phyloP scores from a whole-genome alignment of 257 asterid species.

The Capsicum baccatum region DNA sequence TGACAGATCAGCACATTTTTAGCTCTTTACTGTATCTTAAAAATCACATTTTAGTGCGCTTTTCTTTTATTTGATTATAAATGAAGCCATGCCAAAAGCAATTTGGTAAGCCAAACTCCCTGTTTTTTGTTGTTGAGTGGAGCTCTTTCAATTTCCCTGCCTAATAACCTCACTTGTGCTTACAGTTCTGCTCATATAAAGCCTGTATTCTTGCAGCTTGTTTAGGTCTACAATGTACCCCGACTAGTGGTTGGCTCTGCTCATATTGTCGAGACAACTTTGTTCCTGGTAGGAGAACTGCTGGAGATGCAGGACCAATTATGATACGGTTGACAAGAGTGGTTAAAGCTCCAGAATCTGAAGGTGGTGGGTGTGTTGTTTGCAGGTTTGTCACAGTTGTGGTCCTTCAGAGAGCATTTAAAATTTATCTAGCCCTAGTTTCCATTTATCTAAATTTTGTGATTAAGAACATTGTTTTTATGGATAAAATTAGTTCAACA shows the following conservation, averaged over 20 bases:
- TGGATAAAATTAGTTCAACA: background rate
- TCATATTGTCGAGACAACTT: constrained; percentile 74
- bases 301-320: constrained; percentile 68
- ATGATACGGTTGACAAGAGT: constrained; percentile 79
- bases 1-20: background rate
- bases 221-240: constrained; percentile 64
- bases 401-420: constrained; percentile 14
- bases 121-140: constrained; percentile 3
- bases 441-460: background rate
- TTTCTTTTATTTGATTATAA: background rate
- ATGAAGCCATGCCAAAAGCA: constrained; percentile 9
- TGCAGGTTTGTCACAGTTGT: constrained; percentile 73
- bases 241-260: constrained; percentile 75
- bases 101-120: background rate
- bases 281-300: constrained; percentile 63
- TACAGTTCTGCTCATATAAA: constrained; percentile 13
- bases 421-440: constrained; percentile 8
- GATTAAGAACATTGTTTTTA: background rate
- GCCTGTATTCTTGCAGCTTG: constrained; percentile 68
- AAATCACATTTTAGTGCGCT: background rate
- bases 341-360: constrained; percentile 83
- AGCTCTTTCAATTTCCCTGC: constrained; percentile 1
- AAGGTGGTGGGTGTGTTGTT: constrained; percentile 92
- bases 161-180: constrained; percentile 9
- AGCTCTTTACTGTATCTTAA: background rate